Base-by-base conservation (phyloP, 164 flowering plant genomes). In the Vitis vinifera region DNA sequence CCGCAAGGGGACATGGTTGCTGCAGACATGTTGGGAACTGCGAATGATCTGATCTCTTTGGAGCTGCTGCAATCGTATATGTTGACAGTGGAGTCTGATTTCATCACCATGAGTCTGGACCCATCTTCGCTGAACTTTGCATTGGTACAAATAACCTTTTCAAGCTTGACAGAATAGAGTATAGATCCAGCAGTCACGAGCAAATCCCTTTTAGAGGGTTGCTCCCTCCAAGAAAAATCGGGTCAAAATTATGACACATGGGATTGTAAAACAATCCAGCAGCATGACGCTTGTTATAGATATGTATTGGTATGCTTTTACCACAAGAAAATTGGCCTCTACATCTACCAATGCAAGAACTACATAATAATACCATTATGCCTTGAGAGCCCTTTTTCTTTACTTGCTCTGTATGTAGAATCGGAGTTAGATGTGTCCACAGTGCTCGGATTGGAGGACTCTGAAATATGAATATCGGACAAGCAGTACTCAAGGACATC, bases 291-390 rank as follows among this genome's bases (percentile, higher is more conserved):
- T 94, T 74, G 98, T 94, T 65, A 94, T 19, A 14, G 98, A 91
- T 60, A 97, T 94, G 73, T 94, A 94, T 66, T 94, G 98, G 77
- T 94, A 94, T 23, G 98, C 98, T 91, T 94, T 94, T 78, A 92
- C 98, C 77, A 94, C 98, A 56, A 94, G 90, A 82, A 77, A 94
- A 81, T 94, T 94, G 68, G 88, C 99, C 84, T 94, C 97, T 51
- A 94, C 99, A 78, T 94, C 99, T 57, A 94, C 89, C 74, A 92
- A n/a, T 56, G 81, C 92, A 76, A 94, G 97, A 73, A 90, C 44
- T 62, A 90, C 59, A 69, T 94, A 94, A 78, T 85, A 90, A 74
- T 92, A 92, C 99, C 99, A 94, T 82, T 88, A 91, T 44, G 90
- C 89, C 99, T 94, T 94, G 23, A 19, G 23, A 19, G 23, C 0